Conservation (phyloP, 306 rosid species). For the Begonia loranthoides region DNA sequence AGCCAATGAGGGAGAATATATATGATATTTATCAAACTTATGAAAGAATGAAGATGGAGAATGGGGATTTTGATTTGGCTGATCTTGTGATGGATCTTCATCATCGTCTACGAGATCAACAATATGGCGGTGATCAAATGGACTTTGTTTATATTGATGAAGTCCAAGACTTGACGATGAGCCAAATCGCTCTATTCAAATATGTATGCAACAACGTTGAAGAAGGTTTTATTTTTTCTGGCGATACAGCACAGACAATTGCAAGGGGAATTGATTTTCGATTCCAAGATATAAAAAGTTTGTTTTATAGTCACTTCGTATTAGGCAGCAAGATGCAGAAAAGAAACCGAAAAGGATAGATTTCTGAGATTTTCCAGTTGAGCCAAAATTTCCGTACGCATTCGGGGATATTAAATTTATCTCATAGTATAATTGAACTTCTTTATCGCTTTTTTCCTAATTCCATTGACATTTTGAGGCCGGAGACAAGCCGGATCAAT, state of each 20-base stretch:
- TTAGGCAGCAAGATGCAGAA: constrained; percentile 6
- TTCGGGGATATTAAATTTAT: constrained; percentile 51
- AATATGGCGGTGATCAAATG: constrained; percentile 37
- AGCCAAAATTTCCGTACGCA: constrained; percentile 69
- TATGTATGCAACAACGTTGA: constrained; percentile 54
- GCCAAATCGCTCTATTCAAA: constrained; percentile 62
- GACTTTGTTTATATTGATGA: constrained; percentile 65
- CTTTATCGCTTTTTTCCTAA: constrained; percentile 56
- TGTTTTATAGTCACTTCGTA: constrained; percentile 52
- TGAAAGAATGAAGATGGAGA: constrained; percentile 50
- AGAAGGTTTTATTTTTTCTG: constrained; percentile 80
- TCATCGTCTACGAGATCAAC: constrained; percentile 24
- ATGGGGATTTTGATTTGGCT: constrained; percentile 58
- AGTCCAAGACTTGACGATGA: constrained; percentile 76
- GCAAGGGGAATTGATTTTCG: constrained; percentile 77
- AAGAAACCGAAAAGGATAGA: constrained; percentile 25
- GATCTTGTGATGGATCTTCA: constrained; percentile 65
- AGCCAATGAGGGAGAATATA: constrained; percentile 29
- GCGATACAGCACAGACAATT: constrained; percentile 78
- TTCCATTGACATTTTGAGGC: constrained; percentile 48
- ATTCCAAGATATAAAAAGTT: constrained; percentile 48
- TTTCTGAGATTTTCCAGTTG: constrained; percentile 36
- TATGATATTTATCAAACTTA: constrained; percentile 45
- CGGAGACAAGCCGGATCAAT: constrained; percentile 53
- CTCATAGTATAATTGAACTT: constrained; percentile 57